Conservation (phyloP, 768 basidiomycete genomes). For the Steccherinum ochraceum region DNA sequence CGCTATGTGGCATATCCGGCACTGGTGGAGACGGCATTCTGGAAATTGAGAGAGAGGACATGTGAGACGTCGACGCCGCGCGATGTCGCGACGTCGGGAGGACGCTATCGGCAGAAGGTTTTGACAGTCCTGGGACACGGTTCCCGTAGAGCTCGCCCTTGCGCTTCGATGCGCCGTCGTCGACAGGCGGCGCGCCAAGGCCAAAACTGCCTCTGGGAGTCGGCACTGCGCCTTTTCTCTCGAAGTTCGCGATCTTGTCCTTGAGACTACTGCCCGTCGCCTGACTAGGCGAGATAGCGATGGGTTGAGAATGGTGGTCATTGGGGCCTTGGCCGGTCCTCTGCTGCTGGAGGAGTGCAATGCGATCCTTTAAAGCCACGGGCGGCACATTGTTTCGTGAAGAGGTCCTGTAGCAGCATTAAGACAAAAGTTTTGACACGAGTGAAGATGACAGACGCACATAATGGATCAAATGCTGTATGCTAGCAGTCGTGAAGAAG, state of each 20-base stretch:
- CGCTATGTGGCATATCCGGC: background rate
- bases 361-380: conserved; percentile 72
- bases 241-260: conserved; percentile 78
- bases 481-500: background rate
- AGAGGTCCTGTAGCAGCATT: conserved; percentile 16
- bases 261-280: conserved; percentile 27
- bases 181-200: conserved; percentile 52
- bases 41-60: background rate
- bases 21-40: background rate
- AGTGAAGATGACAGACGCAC: conserved; percentile 4
- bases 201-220: conserved; percentile 73
- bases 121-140: conserved; percentile 40
- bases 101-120: conserved; percentile 13
- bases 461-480: conserved; percentile 1
- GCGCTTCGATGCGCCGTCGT: conserved; percentile 41
- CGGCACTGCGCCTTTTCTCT: conserved; percentile 70
- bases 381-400: conserved; percentile 18
- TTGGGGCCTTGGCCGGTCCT: conserved; percentile 16
- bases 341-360: conserved; percentile 69
- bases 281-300: conserved; percentile 3
- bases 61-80: conserved; percentile 12
- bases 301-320: conserved; percentile 15
- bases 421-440: background rate
- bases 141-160: conserved; percentile 73
- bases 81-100: conserved; percentile 7